Evolutionary conservation across 441 rosid species (phyloP).

Genomic region (Macaranga tanarius): DNA sequence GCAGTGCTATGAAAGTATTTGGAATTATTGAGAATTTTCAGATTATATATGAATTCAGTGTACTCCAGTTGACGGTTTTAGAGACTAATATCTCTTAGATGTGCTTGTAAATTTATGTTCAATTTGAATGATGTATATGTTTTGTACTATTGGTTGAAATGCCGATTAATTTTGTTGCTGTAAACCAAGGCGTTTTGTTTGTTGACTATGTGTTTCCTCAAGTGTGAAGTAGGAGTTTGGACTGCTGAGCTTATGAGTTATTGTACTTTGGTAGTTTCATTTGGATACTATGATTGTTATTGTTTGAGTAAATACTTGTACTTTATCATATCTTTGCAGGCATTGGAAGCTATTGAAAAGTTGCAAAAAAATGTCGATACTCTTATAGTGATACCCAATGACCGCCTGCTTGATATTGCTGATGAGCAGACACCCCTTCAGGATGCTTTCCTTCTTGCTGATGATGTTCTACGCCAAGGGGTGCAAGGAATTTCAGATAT

Average conservation of each 20-base stretch:
- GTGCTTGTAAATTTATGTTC: not conserved
- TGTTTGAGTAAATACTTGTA: not conserved
- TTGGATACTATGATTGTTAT: not conserved
- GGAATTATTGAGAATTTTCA: not conserved
- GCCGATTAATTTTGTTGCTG: not conserved
- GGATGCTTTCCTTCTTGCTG: conserved; percentile 98
- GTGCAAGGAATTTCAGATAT: conserved; percentile 99
- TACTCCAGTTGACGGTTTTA: not conserved
- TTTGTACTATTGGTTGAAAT: not conserved
- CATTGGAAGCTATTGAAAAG: conserved; percentile 90
- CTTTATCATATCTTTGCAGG: conserved; percentile 49
- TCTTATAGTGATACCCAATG: conserved; percentile 93
- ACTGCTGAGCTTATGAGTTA: not conserved
- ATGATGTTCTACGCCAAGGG: conserved; percentile 96
- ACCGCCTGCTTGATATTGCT: conserved; percentile 90
- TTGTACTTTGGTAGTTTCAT: not conserved
- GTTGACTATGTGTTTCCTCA: not conserved
- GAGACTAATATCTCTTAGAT: not conserved
- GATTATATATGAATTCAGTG: not conserved
- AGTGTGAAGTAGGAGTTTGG: not conserved
- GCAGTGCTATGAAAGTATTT: not conserved
- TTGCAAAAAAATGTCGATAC: conserved; percentile 94
- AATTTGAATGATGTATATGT: not conserved
- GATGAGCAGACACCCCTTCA: conserved; percentile 97
- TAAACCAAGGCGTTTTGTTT: not conserved